Conservation (phyloP, 2,329 filamentous ascomycete species). For the Pseudocercospora ulei region DNA sequence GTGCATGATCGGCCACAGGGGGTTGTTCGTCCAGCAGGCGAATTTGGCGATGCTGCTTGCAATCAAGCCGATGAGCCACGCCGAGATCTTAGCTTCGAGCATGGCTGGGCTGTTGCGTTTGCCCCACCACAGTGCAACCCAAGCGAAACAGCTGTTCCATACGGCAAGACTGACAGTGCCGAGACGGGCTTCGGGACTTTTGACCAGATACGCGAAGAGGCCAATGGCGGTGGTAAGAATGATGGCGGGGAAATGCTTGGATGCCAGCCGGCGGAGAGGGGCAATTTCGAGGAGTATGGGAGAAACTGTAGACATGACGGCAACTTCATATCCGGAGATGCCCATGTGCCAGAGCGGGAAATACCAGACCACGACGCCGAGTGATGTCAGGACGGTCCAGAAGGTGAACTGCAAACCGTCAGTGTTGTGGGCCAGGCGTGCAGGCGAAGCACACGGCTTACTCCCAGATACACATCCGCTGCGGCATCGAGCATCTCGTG, state of each 20-base stretch:
- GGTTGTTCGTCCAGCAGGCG: slow-evolving; percentile 88
- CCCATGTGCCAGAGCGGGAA: slow-evolving; percentile 99
- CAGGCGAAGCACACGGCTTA: slow-evolving; percentile 40
- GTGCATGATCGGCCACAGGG: slow-evolving; percentile 92
- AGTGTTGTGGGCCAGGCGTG: slow-evolving; percentile 6
- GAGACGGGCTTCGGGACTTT: slow-evolving; percentile 63
- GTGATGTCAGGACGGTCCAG: slow-evolving; percentile 85
- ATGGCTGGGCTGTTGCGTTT: slow-evolving; percentile 64
- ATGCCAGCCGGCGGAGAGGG: slow-evolving; percentile 56
- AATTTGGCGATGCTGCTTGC: slow-evolving; percentile 85
- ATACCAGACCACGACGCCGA: slow-evolving; percentile 89
- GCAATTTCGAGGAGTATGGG: slow-evolving; percentile 67
- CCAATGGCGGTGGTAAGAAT: slow-evolving; percentile 69
- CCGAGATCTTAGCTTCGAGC: slow-evolving; percentile 71
- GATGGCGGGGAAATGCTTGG: slow-evolving; percentile 54
- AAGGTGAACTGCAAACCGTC: slow-evolving; percentile 63
- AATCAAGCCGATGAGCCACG: slow-evolving; percentile 71
- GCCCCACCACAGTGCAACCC: slow-evolving; percentile 70
- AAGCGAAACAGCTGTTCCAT: slow-evolving; percentile 68
- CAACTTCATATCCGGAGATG: slow-evolving; percentile 86
- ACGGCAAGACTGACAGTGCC: slow-evolving; percentile 74
- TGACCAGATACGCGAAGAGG: slow-evolving; percentile 67
- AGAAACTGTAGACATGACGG: slow-evolving; percentile 75
- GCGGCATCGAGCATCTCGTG: slow-evolving; percentile 65
- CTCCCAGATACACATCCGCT: slow-evolving; percentile 85